These are phyloP conservation scores for Cyberlindnera meyerae DNA, from an alignment of 805 yeast species.

Conservation along the genomic window DNA sequence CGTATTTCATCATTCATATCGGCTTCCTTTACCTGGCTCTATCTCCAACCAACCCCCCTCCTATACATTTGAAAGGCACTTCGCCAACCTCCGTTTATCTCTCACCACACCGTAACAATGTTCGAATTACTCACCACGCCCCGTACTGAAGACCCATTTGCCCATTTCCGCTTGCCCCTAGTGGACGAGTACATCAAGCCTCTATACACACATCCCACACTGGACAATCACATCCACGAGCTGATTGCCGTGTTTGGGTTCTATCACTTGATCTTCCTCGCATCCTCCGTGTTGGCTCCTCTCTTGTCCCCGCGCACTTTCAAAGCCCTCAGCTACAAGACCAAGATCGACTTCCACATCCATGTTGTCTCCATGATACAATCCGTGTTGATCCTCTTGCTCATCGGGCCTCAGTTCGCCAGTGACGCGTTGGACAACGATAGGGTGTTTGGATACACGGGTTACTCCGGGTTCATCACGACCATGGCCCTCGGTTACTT, in stretches of 20 bases:
- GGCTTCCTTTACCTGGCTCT: too few relatives aligned
- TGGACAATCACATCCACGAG: constrained; percentile 30
- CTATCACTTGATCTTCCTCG: constrained; percentile 27
- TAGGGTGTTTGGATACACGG: constrained; percentile 59
- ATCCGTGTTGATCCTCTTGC: constrained; percentile 55
- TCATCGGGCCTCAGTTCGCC: constrained; percentile 57
- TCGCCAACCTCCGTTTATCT: too few relatives aligned
- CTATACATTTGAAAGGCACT: too few relatives aligned
- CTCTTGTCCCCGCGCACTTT: constrained; percentile 20
- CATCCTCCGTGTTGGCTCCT: constrained; percentile 23
- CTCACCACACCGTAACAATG: constrained; percentile 1
- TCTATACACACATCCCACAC: constrained; percentile 15
- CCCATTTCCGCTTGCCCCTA: constrained; percentile 22
- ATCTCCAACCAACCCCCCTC: too few relatives aligned
- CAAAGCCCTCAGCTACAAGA: constrained; percentile 32
- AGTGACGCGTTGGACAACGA: constrained; percentile 43
- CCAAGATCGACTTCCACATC: constrained; percentile 68
- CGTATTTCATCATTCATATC: too few relatives aligned
- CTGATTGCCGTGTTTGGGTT: constrained; percentile 25
- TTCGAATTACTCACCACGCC: constrained; percentile 3
- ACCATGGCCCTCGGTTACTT: constrained; percentile 73
- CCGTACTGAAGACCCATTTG: constrained; percentile 26
- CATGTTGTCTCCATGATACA: constrained; percentile 88
- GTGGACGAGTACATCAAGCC: constrained; percentile 28
- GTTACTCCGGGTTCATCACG: constrained; percentile 63